These are phyloP conservation scores for Saturnispora dispora DNA, from an alignment of 805 yeast genomes.

Conservation along the genomic window DNA sequence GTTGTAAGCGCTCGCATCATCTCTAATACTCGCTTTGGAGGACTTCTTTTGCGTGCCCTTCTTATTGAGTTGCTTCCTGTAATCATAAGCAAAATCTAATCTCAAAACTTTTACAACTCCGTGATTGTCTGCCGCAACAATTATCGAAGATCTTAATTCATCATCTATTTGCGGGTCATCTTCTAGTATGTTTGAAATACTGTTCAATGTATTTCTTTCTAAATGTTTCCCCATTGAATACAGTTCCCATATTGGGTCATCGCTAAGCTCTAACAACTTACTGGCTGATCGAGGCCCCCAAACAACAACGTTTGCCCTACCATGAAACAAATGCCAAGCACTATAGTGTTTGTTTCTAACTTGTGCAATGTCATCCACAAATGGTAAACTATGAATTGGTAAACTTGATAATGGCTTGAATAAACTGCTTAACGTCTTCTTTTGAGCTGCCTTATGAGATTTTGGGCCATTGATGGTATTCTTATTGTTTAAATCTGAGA, in stretches of 20 bases:
- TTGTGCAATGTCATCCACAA: constrained; percentile 25
- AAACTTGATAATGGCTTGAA: constrained; percentile 17
- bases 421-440: background rate
- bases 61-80: constrained; percentile 26
- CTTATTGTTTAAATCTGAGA: background rate
- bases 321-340: constrained; percentile 68
- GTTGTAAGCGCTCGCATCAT: background rate
- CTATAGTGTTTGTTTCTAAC: constrained; percentile 53
- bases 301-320: constrained; percentile 63
- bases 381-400: background rate
- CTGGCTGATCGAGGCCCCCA: constrained; percentile 69
- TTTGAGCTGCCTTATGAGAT: constrained; percentile 8
- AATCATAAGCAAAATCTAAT: constrained; percentile 57
- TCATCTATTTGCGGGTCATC: constrained; percentile 24
- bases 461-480: constrained; percentile 17
- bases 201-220: constrained; percentile 3
- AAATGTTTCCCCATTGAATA: constrained; percentile 3
- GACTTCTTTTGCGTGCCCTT: constrained; percentile 5
- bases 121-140: constrained; percentile 66
- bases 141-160: constrained; percentile 34
- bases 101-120: constrained; percentile 74
- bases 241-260: constrained; percentile 48
- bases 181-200: constrained; percentile 2
- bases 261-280: constrained; percentile 57
- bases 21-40: background rate